These are phyloP conservation scores for Hygrophorus russula DNA, from an alignment of 768 basidiomycete genomes.

Conservation along the genomic window DNA sequence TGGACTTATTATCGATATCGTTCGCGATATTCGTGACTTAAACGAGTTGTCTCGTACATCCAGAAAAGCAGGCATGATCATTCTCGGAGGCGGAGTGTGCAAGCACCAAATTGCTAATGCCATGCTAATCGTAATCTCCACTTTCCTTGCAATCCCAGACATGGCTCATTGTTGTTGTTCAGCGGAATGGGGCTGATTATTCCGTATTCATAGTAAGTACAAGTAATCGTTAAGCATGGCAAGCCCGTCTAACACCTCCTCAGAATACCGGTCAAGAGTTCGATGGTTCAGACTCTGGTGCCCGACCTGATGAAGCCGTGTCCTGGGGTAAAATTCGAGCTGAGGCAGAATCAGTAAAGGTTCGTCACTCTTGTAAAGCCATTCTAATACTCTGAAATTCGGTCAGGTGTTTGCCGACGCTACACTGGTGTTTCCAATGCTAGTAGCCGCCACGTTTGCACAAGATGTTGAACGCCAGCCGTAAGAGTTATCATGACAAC, in stretches of 20 bases:
- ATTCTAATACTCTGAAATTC: slow-evolving; percentile 15
- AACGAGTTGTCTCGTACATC: slow-evolving; percentile 86
- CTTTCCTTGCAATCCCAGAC: background rate
- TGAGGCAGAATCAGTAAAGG: slow-evolving; percentile 76
- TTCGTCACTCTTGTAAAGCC: slow-evolving; percentile 14
- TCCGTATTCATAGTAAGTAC: slow-evolving; percentile 83
- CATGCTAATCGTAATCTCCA: slow-evolving; percentile 76
- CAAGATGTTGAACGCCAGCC: slow-evolving; percentile 18
- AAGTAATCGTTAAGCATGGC: background rate
- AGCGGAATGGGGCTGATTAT: slow-evolving; percentile 98
- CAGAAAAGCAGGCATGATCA: slow-evolving; percentile 94
- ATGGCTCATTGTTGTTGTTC: slow-evolving; percentile 7
- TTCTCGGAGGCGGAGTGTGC: slow-evolving; percentile 95
- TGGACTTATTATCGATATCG: slow-evolving; percentile 84
- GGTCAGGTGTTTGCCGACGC: slow-evolving; percentile 85
- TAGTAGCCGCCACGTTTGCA: slow-evolving; percentile 93
- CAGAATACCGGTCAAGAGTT: slow-evolving; percentile 99
- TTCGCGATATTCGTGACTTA: slow-evolving; percentile 81
- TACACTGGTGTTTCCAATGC: slow-evolving; percentile 87
- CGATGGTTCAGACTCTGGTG: slow-evolving; percentile 96
- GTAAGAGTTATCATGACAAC: slow-evolving; percentile 4
- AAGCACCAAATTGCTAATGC: slow-evolving; percentile 99
- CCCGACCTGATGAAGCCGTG: slow-evolving; percentile 93
- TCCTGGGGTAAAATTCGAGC: slow-evolving; percentile 98
- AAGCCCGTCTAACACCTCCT: slow-evolving; percentile 5